Base-by-base conservation (phyloP, 345 rosid genomes). In the Zanthoxylum bungeanum region DNA sequence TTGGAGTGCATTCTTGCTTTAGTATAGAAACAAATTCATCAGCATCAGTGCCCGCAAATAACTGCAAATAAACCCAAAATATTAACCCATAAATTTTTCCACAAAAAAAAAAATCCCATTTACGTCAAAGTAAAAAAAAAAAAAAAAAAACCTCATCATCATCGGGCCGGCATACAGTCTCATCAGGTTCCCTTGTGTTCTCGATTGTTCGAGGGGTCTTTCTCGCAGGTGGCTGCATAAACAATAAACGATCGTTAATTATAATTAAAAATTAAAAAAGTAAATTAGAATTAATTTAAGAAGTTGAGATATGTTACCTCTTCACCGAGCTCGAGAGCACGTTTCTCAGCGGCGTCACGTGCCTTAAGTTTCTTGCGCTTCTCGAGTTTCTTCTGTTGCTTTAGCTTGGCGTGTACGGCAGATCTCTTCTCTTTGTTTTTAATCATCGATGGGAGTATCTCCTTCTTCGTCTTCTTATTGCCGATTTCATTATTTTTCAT, bases 351-450 rank as follows among this genome's bases (percentile, higher is more conserved):
- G 12, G 96, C 97, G 5, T 87, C 96, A 1, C 97, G 96, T 22
- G 87, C 88, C 55, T 85, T 92, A 57, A 83, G 72, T 81, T 89
- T 89, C 89, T 92, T 95, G 62, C 89, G 93, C 74, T 92, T 92
- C 79, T 94, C 99, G 36, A 90, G 21, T 82, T 90, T 92, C 87
- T 94, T 92, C 73, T 85, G 84, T 11, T 85, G 97, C 73, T 85
- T 92, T 61, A 90, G 88, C 79, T 94, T 90, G 4, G 97, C 88
- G 72, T 92, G 91, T 0, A 87, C 88, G 6, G 74, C 85, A 3
- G 97, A 85, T 76, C 98, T 89, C 90, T 91, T 92, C 66, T 90
- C 97, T 78, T 95, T 95, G 88, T 89, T 92, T 82, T 87, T 95
- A 34, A 95, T 89, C 93, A 84, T 88, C 16, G 97, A 92, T 1